These are phyloP conservation scores for Umbelopsis sp. DNA, from an alignment of 371 early-diverging fungal species.

Conservation along the genomic window DNA sequence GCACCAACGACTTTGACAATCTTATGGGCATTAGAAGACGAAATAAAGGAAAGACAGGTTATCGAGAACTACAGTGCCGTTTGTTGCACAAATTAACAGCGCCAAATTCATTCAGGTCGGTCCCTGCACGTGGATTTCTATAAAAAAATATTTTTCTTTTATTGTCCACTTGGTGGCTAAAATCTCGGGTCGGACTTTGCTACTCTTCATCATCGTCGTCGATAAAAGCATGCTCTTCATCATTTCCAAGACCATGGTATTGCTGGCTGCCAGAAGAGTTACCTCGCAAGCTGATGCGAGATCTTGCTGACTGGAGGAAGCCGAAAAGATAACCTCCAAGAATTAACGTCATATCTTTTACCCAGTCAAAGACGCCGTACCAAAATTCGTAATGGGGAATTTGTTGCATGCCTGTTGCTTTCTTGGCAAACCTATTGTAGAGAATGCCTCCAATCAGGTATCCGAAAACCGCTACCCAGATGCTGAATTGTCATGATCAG, in stretches of 20 bases:
- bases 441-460: constrained; percentile 13
- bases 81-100: neutral
- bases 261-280: neutral
- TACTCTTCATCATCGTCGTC: constrained; percentile 13
- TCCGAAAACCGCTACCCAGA: constrained; percentile 7
- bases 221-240: constrained; percentile 12
- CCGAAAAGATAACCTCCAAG: neutral
- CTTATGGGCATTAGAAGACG: neutral
- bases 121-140: constrained; percentile 15
- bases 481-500: neutral
- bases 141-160: neutral
- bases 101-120: neutral
- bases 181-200: constrained; percentile 13
- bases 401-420: constrained; percentile 18
- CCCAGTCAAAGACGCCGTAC: constrained; percentile 10
- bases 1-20: constrained; percentile 4
- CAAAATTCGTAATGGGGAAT: constrained; percentile 19
- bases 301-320: neutral
- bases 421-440: constrained; percentile 18
- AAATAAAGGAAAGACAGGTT: neutral
- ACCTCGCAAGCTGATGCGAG: neutral
- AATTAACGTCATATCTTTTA: constrained; percentile 14
- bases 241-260: constrained; percentile 1
- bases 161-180: neutral
- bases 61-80: no score